Evolutionary conservation across 2,329 filamentous ascomycete genomes (phyloP), one percentile per base, ranked within the genome.

Genomic region (Chalaropsis ovoidea): DNA sequence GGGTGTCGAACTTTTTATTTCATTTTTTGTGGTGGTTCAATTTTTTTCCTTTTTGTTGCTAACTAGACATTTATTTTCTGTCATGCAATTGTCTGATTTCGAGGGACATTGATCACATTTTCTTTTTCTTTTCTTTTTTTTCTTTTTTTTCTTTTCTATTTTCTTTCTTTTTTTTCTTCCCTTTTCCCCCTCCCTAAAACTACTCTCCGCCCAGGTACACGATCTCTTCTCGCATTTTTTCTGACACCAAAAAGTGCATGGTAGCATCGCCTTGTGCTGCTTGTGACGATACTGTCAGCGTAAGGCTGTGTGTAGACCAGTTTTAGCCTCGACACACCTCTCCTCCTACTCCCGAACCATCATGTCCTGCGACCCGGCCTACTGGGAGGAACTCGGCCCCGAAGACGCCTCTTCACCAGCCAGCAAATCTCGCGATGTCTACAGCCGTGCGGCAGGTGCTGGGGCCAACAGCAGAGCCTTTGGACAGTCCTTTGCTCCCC

Each of bases 1-100:
- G 35, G 35, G 1, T 39, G 35, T 39, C 1, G 35, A 39, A 27
- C 22, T 52, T 15, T 22, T 52, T 15, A 19, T 24, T 10, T 22
- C 19, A 19, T 52, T 52, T 22, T 10, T 24, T 11, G 47, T 13
- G 11, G 22, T 24, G 47, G 22, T 27, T 39, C 5, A 39, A 1
- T 24, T 13, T 52, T 22, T 49, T 24, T 52, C 15, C 2, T 15
- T 52, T 52, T 70, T 70, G 69, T 70, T 71, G 70, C 66, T 68
- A 66, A 65, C 62, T 62, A 24, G 64, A 47, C 63, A 67, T 68
- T 69, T 68, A 61, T 68, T 63, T 67, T 63, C 54, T n/a, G 54
- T 11, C 54, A 19, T 58, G 27, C 54, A 58, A 68, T 66, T 19
- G 31, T 54, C 43, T 24, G 31, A 52, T 13, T 19, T 39, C 31